Percentiles rank a stretch among this genome's conserved stretches.
Evolutionary conservation across 345 rosid genomes (phyloP).

Genomic region (Angophora floribunda): DNA sequence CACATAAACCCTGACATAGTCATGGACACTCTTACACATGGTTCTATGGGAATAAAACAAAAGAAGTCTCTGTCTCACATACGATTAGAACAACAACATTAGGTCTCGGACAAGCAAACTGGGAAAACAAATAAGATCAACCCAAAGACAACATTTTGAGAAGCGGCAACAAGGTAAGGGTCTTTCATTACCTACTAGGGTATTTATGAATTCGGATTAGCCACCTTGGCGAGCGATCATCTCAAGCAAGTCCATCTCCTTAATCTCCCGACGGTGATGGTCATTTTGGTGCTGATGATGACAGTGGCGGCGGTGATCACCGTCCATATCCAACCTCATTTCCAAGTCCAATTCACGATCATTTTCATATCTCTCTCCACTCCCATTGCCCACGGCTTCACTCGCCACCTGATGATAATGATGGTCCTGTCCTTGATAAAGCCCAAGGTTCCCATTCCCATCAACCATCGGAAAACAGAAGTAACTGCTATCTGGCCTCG

Average conservation of each 20-base stretch:
- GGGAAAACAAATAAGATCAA: neutral
- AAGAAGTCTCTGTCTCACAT: neutral
- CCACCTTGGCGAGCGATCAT: neutral
- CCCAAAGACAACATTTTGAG: neutral
- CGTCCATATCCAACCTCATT: neutral
- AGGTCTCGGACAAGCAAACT: neutral
- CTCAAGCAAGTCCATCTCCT: neutral
- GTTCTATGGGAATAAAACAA: neutral
- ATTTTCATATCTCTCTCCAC: neutral
- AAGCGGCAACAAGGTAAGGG: neutral
- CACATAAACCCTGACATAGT: neutral
- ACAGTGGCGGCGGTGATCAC: neutral
- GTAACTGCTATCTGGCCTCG: neutral
- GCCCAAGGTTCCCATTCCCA: neutral
- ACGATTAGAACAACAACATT: too few relatives aligned
- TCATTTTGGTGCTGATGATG: neutral
- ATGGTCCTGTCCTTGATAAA: neutral
- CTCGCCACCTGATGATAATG: neutral
- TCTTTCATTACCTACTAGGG: neutral
- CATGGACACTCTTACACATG: neutral
- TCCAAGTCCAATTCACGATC: neutral
- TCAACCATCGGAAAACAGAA: neutral
- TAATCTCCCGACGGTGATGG: neutral
- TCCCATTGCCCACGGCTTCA: neutral
- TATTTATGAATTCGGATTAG: neutral